A percentile compares a stretch with the other conserved stretches of the same genome.
phyloP scores from a whole-genome alignment of 2,329 filamentous ascomycete species.

The Fusarium devonianum region DNA sequence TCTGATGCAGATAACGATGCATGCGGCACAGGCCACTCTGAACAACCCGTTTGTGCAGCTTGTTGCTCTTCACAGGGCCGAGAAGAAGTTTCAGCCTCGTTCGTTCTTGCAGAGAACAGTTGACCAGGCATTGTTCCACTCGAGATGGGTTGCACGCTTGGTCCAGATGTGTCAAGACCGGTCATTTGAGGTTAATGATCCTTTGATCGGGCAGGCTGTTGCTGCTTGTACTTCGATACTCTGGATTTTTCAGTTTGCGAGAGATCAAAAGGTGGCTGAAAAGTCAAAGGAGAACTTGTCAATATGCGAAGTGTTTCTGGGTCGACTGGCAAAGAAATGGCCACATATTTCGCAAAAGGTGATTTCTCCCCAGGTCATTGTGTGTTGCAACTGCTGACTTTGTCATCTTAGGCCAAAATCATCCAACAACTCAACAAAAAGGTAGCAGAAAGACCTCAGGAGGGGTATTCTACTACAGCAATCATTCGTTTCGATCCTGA shows the following conservation, averaged over 20 bases:
- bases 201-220: slow-evolving; percentile 31
- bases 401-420: slow-evolving; percentile 26
- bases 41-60: slow-evolving; percentile 40
- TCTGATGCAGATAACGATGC: slow-evolving; percentile 33
- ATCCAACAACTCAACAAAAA: slow-evolving; percentile 25
- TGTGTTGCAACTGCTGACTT: too few species aligned
- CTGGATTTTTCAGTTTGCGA: slow-evolving; percentile 39
- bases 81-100: slow-evolving; percentile 24
- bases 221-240: slow-evolving; percentile 32
- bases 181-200: slow-evolving; percentile 30
- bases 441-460: slow-evolving; percentile 10
- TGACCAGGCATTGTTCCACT: slow-evolving; percentile 36
- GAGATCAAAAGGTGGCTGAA: slow-evolving; percentile 26
- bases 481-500: slow-evolving; percentile 36
- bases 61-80: slow-evolving; percentile 27
- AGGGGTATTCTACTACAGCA: not conserved
- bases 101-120: slow-evolving; percentile 37
- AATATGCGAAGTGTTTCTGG: slow-evolving; percentile 19
- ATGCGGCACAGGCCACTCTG: slow-evolving; percentile 27
- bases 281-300: slow-evolving; percentile 32
- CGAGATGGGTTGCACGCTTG: slow-evolving; percentile 34
- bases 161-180: slow-evolving; percentile 35
- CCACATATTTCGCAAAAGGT: slow-evolving; percentile 36
- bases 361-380: too few species aligned
- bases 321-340: slow-evolving; percentile 19